phyloP scores from a whole-genome alignment of 176 grass and related monocot genomes.

The Urochloa ruziziensis region DNA sequence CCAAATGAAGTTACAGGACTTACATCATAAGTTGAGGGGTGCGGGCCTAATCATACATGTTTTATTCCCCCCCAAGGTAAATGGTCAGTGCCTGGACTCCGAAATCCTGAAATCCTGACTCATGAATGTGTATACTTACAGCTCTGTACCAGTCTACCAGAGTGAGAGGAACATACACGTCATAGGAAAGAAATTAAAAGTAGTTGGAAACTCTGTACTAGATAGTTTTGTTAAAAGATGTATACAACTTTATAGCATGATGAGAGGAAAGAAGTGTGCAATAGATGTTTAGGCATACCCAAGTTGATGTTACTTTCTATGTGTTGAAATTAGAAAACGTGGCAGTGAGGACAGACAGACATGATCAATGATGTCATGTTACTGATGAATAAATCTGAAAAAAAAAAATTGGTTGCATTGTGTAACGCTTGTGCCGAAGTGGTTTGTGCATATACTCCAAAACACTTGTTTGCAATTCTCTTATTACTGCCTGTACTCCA shows the following conservation, averaged over 20 bases:
- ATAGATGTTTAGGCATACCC: conserved; percentile 21
- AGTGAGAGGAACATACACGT: not conserved
- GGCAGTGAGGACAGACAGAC: not conserved
- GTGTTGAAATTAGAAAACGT: conserved; percentile 5
- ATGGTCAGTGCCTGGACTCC: not conserved
- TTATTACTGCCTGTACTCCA: not conserved
- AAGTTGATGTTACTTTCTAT: not conserved
- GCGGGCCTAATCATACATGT: not conserved
- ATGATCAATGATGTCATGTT: not conserved
- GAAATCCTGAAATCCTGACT: conserved; percentile 7
- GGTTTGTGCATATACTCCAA: not conserved
- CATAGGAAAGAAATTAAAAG: conserved; percentile 29
- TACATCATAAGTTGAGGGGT: conserved; percentile 36
- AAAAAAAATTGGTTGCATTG: not conserved
- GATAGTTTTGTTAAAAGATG: conserved; percentile 24
- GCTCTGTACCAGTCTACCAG: not conserved
- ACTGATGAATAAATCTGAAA: not conserved
- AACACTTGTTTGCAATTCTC: not conserved
- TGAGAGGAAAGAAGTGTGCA: not conserved
- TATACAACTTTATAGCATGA: conserved; percentile 14
- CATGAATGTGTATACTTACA: conserved; percentile 18
- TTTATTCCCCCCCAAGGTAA: conserved; percentile 4
- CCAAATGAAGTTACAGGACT: conserved; percentile 65
- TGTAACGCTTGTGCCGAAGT: not conserved
- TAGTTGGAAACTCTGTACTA: conserved; percentile 28